phyloP scores from a whole-genome alignment of 805 yeast genomes.

The Metschnikowia matae region DNA sequence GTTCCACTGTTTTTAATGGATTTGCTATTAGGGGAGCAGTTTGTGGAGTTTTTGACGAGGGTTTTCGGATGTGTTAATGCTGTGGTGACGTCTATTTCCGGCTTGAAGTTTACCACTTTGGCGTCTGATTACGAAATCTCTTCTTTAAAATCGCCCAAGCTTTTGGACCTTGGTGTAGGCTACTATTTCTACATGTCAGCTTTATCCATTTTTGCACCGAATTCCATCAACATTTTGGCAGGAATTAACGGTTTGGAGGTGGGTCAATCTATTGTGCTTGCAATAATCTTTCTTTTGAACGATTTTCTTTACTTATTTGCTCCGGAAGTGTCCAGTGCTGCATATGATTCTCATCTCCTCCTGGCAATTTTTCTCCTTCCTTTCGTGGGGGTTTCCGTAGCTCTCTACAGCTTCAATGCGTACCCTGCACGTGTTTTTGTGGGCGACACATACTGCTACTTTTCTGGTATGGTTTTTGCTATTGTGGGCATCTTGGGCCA shows the following conservation, averaged over 20 bases:
- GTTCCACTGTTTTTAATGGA: slow-evolving; percentile 66
- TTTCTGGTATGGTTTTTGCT: slow-evolving; percentile 98
- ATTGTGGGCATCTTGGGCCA: slow-evolving; percentile 95
- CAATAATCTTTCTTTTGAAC: slow-evolving; percentile 65
- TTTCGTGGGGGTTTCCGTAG: slow-evolving; percentile 78
- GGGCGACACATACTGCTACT: slow-evolving; percentile 97
- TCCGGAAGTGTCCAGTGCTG: slow-evolving; percentile 40
- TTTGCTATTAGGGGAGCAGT: slow-evolving; percentile 24
- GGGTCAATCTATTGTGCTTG: slow-evolving; percentile 84
- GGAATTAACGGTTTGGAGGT: slow-evolving; percentile 97
- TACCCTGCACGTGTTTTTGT: slow-evolving; percentile 92
- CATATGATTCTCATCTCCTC: slow-evolving; percentile 77
- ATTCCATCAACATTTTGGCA: slow-evolving; percentile 91
- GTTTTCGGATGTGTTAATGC: slow-evolving; percentile 29
- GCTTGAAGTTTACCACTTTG: slow-evolving; percentile 37
- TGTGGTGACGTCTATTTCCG: slow-evolving; percentile 30
- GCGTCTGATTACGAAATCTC: slow-evolving; percentile 27
- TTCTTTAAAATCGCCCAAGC: slow-evolving; percentile 36
- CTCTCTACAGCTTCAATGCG: slow-evolving; percentile 75
- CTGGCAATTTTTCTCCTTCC: slow-evolving; percentile 80
- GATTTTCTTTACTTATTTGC: slow-evolving; percentile 65
- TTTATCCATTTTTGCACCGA: slow-evolving; percentile 90
- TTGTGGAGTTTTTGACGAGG: slow-evolving; percentile 20
- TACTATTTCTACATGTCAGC: slow-evolving; percentile 91
- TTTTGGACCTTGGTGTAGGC: slow-evolving; percentile 70